Evolutionary conservation across 176 grass and related monocot species (phyloP).

Genomic region (Pontederia crassipes): DNA sequence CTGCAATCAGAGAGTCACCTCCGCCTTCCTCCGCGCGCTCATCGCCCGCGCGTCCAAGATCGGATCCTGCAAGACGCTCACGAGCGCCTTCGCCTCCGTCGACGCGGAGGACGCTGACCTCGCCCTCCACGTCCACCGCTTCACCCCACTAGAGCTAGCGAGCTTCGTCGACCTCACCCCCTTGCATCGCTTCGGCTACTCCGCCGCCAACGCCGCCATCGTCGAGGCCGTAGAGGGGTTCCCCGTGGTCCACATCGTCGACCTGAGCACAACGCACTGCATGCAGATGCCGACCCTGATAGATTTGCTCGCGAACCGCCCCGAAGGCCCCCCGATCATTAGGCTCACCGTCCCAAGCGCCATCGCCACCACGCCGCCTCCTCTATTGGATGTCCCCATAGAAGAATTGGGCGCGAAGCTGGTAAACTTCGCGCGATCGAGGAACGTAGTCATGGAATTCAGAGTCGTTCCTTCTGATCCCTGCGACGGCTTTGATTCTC

Average conservation of each 20-base stretch:
- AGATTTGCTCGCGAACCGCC: constrained; percentile 52
- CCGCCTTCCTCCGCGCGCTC: constrained; percentile 79
- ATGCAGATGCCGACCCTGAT: constrained; percentile 99
- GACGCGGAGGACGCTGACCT: constrained; percentile 24
- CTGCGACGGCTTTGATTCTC: constrained; percentile 41
- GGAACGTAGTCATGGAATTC: constrained; percentile 82
- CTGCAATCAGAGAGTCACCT: constrained; percentile 72
- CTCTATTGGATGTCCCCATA: constrained; percentile 58
- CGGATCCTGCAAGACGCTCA: constrained; percentile 75
- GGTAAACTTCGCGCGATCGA: constrained; percentile 57
- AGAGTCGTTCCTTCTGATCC: constrained; percentile 43
- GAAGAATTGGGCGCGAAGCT: constrained; percentile 70
- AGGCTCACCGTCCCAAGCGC: constrained; percentile 54
- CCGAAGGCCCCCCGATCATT: constrained; percentile 53
- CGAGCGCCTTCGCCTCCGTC: constrained; percentile 25
- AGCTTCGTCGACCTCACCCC: constrained; percentile 93
- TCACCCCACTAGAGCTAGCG: constrained; percentile 78
- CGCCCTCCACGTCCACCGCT: constrained; percentile 48
- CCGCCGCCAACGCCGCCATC: constrained; percentile 68
- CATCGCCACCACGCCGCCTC: constrained; percentile 21
- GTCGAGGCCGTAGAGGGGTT: constrained; percentile 68
- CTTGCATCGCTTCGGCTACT: constrained; percentile 85
- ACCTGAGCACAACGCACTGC: constrained; percentile 86
- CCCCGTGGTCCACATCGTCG: constrained; percentile 61
- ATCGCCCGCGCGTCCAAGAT: constrained; percentile 70